Evolutionary conservation across 78 protist species (phyloP).

Genomic region (Speleostelium caveatum): DNA sequence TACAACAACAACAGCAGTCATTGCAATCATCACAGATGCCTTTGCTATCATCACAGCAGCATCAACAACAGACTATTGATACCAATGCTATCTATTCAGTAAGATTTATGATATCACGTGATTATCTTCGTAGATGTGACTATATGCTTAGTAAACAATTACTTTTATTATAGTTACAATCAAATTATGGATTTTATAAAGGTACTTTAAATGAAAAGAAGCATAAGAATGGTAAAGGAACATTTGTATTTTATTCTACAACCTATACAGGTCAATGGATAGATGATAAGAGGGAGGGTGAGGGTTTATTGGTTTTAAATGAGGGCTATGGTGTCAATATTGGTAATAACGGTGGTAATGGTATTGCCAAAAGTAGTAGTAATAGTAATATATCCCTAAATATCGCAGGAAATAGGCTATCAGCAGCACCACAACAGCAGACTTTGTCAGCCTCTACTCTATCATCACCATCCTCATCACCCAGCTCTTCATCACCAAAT

Average conservation of each 20-base stretch:
- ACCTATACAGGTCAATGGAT: conserved; percentile 58
- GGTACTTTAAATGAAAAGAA: conserved; percentile 26
- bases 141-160: neutral
- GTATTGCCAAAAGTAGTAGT: too few relatives aligned
- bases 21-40: neutral
- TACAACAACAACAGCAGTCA: neutral
- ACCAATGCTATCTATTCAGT: neutral
- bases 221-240: conserved; percentile 46
- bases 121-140: too few relatives aligned
- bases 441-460: neutral
- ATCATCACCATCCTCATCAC: neutral
- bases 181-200: conserved; percentile 68
- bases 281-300: conserved; percentile 57
- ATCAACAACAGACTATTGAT: neutral
- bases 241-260: conserved; percentile 27
- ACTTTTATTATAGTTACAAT: conserved; percentile 25
- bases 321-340: conserved; percentile 41
- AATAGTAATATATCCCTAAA: too few relatives aligned
- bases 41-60: too few relatives aligned
- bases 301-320: conserved; percentile 33
- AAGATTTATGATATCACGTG: too few relatives aligned
- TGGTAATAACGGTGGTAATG: too few relatives aligned
- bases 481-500: too few relatives aligned
- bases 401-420: too few relatives aligned
- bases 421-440: too few relatives aligned